Percentiles rank a stretch among this genome's conserved stretches.
These are phyloP conservation scores for Fusarium verticillioides DNA, from an alignment of 2,329 filamentous ascomycete genomes.

Conservation along the genomic window DNA sequence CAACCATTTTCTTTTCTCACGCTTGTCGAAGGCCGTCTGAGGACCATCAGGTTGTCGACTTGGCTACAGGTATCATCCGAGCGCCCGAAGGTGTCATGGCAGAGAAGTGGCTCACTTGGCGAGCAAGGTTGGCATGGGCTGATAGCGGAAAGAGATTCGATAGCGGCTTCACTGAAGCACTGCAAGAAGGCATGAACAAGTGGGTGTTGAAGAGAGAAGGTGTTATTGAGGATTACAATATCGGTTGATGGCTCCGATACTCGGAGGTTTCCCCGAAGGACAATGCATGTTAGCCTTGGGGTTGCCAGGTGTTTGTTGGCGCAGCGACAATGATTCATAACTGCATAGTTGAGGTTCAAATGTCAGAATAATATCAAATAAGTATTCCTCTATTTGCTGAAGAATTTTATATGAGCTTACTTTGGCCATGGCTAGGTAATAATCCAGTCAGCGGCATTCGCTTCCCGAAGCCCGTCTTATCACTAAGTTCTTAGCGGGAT, in stretches of 20 bases:
- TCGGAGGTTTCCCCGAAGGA: constrained; percentile 34
- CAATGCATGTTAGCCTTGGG: background rate
- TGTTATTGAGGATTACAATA: constrained; percentile 42
- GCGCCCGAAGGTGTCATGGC: constrained; percentile 57
- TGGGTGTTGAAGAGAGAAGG: constrained; percentile 54
- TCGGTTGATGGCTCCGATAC: constrained; percentile 39
- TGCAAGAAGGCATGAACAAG: constrained; percentile 52
- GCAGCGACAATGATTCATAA: background rate
- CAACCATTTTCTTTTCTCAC: constrained; percentile 54
- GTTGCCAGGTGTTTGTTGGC: constrained; percentile 7
- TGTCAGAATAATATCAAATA: no score
- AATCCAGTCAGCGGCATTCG: constrained; percentile 9
- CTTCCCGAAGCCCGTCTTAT: constrained; percentile 17
- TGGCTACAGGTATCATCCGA: constrained; percentile 58
- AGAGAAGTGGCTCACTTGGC: constrained; percentile 60
- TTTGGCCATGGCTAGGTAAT: background rate
- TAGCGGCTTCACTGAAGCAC: constrained; percentile 47
- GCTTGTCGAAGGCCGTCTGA: constrained; percentile 44
- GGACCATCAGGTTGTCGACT: constrained; percentile 52
- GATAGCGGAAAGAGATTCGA: constrained; percentile 53
- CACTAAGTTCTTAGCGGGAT: constrained; percentile 20
- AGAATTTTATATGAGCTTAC: background rate
- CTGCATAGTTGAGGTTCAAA: no score
- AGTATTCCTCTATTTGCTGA: background rate
- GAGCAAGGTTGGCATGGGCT: constrained; percentile 50